Percentiles rank a stretch among this genome's conserved stretches.
Evolutionary conservation across 2,329 filamentous ascomycete genomes (phyloP).

Genomic region (Fusarium longipes): DNA sequence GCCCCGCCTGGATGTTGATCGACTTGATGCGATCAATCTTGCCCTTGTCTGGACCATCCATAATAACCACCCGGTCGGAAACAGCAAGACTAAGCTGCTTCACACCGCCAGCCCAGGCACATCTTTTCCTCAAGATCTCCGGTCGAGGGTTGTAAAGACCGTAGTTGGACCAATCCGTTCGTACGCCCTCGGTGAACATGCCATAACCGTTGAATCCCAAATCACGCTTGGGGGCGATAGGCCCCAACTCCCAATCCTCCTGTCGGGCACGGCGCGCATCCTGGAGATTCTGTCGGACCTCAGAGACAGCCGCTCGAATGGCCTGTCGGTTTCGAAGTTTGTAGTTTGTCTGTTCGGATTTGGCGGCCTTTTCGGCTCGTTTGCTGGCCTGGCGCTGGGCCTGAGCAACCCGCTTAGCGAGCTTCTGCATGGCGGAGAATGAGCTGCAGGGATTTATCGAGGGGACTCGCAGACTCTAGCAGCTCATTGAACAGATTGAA

Average conservation of each 20-base stretch:
- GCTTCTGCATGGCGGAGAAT: constrained; percentile 71
- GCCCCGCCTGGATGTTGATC: constrained; percentile 66
- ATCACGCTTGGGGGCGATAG: constrained; percentile 81
- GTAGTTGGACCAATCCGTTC: constrained; percentile 52
- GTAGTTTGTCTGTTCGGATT: constrained; percentile 48
- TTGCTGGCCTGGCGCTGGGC: constrained; percentile 72
- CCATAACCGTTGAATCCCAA: constrained; percentile 73
- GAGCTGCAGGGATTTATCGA: constrained; percentile 23
- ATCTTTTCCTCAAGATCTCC: constrained; percentile 56
- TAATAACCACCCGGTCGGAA: constrained; percentile 84
- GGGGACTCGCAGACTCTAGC: constrained; percentile 36
- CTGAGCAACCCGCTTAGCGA: constrained; percentile 73
- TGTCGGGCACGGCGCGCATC: constrained; percentile 64
- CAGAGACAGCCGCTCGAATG: constrained; percentile 47
- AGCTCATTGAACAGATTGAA: constrained; percentile 44
- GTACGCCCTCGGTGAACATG: constrained; percentile 56
- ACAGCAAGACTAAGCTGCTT: constrained; percentile 70
- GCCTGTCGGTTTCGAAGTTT: constrained; percentile 49
- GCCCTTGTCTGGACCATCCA: constrained; percentile 82
- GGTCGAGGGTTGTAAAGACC: constrained; percentile 47
- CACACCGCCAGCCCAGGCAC: constrained; percentile 66
- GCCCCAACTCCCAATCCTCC: constrained; percentile 83
- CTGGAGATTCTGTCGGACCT: constrained; percentile 52
- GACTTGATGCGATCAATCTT: constrained; percentile 79
- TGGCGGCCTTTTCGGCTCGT: constrained; percentile 55